Conservation (phyloP, 768 basidiomycete genomes). For the Leccinum olivaceopallidum region DNA sequence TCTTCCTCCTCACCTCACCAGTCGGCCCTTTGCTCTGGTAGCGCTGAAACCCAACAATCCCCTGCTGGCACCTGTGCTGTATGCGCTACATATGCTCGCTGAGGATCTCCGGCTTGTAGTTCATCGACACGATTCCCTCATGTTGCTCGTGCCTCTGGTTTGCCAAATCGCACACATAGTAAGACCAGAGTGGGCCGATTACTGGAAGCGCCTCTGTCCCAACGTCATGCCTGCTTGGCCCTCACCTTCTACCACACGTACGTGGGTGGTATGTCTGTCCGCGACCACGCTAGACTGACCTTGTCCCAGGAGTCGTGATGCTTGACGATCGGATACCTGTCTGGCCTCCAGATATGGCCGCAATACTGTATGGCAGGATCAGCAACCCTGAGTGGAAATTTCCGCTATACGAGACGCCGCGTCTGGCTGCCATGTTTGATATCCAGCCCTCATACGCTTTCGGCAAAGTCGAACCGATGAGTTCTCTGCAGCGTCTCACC, state of each 20-base stretch:
- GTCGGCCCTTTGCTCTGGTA: conserved; percentile 25
- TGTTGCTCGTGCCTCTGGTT: conserved; percentile 59
- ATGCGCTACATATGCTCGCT: conserved; percentile 77
- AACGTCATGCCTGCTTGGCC: conserved; percentile 63
- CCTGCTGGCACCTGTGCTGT: conserved; percentile 59
- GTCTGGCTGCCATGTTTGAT: conserved; percentile 51
- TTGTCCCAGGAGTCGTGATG: conserved; percentile 40
- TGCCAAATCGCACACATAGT: conserved; percentile 62
- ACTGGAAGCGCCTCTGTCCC: conserved; percentile 85
- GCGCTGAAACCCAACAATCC: conserved; percentile 38
- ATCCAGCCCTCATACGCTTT: conserved; percentile 57
- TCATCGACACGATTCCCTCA: conserved; percentile 54
- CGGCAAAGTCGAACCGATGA: conserved; percentile 61
- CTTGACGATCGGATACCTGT: conserved; percentile 73
- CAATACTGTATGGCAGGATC: conserved; percentile 56
- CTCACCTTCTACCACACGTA: conserved; percentile 38
- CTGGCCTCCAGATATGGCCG: conserved; percentile 76
- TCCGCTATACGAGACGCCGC: conserved; percentile 44
- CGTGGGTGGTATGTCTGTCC: conserved; percentile 1
- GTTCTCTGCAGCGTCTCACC: conserved; percentile 52
- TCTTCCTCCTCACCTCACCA: conserved; percentile 34
- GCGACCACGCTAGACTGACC: conserved; percentile 10
- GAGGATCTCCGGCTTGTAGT: conserved; percentile 66
- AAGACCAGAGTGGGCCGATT: conserved; percentile 88
- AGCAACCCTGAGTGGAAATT: conserved; percentile 71